These are phyloP conservation scores for Fraxinus quadrangulata DNA, from an alignment of 257 asterid species.

Conservation along the genomic window DNA sequence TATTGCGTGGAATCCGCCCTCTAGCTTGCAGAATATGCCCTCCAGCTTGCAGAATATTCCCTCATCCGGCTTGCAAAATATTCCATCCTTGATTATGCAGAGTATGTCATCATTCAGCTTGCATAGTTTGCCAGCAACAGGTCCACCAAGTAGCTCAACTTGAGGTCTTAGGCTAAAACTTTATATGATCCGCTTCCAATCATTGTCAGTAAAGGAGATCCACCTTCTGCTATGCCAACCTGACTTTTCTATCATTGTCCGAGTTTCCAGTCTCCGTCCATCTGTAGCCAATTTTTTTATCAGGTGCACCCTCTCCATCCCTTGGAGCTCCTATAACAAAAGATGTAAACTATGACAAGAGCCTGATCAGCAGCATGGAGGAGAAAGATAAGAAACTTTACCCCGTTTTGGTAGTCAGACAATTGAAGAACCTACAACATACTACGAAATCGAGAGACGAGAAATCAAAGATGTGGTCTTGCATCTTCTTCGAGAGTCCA, in stretches of 20 bases:
- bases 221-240: constrained; percentile 25
- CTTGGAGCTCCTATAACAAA: constrained; percentile 31
- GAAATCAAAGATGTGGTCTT: constrained; percentile 50
- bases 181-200: constrained; percentile 28
- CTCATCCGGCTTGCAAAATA: constrained; percentile 12
- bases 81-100: background rate
- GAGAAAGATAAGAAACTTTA: constrained; percentile 42
- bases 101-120: background rate
- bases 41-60: background rate
- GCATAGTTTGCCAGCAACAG: background rate
- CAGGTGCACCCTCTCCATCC: constrained; percentile 29
- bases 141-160: constrained; percentile 27
- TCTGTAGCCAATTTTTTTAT: constrained; percentile 22
- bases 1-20: background rate
- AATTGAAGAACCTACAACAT: constrained; percentile 32
- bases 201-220: constrained; percentile 34
- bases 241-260: constrained; percentile 41
- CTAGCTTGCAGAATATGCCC: background rate
- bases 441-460: constrained; percentile 35
- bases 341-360: constrained; percentile 56
- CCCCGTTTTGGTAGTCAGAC: constrained; percentile 30
- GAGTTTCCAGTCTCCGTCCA: constrained; percentile 25
- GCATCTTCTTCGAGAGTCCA: constrained; percentile 52
- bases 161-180: constrained; percentile 21
- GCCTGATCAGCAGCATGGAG: constrained; percentile 67